Conservation (phyloP, 768 basidiomycete genomes). For the Stropharia rugosoannulata region DNA sequence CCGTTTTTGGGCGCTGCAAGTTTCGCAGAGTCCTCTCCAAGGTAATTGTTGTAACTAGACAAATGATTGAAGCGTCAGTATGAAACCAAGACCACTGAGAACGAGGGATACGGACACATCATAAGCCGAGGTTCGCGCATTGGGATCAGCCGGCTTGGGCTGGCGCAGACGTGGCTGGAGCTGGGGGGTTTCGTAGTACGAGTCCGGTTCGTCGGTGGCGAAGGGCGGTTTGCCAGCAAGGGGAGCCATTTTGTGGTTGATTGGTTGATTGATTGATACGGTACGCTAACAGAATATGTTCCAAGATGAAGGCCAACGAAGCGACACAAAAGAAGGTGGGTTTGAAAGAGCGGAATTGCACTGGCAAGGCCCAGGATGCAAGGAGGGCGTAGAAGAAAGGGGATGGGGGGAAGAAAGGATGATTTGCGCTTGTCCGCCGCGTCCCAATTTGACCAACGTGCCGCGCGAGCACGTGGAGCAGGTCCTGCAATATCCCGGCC, state of each 20-base stretch:
- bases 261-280: not conserved
- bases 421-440: no score
- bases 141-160: slow-evolving; percentile 48
- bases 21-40: slow-evolving; percentile 28
- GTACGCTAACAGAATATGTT: not conserved
- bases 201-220: slow-evolving; percentile 68
- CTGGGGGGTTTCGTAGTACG: slow-evolving; percentile 48
- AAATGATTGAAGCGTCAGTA: slow-evolving; percentile 1
- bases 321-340: slow-evolving; percentile 8
- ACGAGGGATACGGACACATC: slow-evolving; percentile 53
- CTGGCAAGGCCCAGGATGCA: not conserved
- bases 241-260: slow-evolving; percentile 32
- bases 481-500: no score
- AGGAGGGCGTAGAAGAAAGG: slow-evolving; percentile 1
- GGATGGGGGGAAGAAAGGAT: not conserved
- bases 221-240: slow-evolving; percentile 65
- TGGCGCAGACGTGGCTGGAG: slow-evolving; percentile 43
- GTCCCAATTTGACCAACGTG: no score
- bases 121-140: slow-evolving; percentile 60
- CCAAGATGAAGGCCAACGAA: not conserved
- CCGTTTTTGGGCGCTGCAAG: slow-evolving; percentile 8
- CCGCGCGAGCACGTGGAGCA: no score
- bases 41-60: slow-evolving; percentile 64
- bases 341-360: slow-evolving; percentile 3
- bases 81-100: not conserved